These are phyloP conservation scores for Pichia paraexigua DNA, from an alignment of 805 yeast species.

Conservation along the genomic window DNA sequence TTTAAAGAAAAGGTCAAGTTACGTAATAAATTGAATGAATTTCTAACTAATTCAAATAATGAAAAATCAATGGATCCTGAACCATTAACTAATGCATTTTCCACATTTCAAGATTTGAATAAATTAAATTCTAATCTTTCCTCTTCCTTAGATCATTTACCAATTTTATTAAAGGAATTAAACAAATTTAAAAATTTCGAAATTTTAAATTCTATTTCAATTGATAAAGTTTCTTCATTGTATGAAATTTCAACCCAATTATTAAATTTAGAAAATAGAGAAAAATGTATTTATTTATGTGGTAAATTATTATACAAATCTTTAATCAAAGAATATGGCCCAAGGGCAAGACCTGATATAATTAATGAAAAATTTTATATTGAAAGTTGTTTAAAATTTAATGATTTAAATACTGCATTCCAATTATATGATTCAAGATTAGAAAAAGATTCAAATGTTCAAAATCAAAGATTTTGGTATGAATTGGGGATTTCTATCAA, in stretches of 20 bases:
- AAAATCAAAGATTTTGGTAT: constrained; percentile 42
- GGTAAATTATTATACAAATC: constrained; percentile 37
- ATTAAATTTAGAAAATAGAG: constrained; percentile 25
- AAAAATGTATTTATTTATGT: constrained; percentile 30
- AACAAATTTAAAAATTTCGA: constrained; percentile 14
- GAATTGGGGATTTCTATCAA: constrained; percentile 40
- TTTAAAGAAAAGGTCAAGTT: constrained; percentile 7
- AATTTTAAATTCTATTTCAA: constrained; percentile 19
- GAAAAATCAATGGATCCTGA: constrained; percentile 14
- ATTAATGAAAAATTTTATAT: constrained; percentile 44
- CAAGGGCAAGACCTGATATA: constrained; percentile 36
- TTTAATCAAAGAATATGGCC: constrained; percentile 21
- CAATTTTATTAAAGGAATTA: constrained; percentile 18
- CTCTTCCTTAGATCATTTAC: constrained; percentile 20
- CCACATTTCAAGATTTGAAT: constrained; percentile 15
- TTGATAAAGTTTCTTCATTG: constrained; percentile 30
- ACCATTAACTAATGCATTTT: constrained; percentile 17
- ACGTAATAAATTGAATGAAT: constrained; percentile 12
- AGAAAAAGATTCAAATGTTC: constrained; percentile 24
- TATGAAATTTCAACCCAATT: constrained; percentile 36
- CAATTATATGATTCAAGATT: constrained; percentile 30
- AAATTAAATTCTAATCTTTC: constrained; percentile 10
- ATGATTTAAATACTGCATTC: constrained; percentile 30
- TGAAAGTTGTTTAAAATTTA: constrained; percentile 33
- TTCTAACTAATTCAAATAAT: background rate